phyloP scores from a whole-genome alignment of 2,329 filamentous ascomycete genomes.

The Thelonectria olida region DNA sequence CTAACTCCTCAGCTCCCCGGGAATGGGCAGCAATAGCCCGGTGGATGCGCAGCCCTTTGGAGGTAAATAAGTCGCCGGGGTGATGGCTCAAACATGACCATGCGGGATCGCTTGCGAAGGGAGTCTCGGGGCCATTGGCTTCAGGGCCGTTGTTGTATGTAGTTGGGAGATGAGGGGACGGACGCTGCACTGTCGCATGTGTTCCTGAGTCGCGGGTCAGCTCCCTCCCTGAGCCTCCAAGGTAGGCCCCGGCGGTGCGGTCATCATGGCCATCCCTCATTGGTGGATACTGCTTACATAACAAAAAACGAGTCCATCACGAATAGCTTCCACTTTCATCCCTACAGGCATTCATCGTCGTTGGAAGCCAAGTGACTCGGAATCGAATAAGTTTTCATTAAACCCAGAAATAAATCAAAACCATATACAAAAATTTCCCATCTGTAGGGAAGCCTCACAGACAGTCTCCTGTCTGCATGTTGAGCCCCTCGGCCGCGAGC shows the following conservation, averaged over 20 bases:
- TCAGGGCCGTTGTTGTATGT: constrained; percentile 16
- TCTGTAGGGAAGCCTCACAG: neutral
- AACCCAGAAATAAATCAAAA: neutral
- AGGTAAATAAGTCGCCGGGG: constrained; percentile 25
- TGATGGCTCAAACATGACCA: constrained; percentile 40
- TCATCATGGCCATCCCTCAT: constrained; percentile 10
- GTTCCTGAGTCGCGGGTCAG: constrained; percentile 27
- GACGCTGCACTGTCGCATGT: constrained; percentile 18
- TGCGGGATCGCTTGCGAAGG: constrained; percentile 26
- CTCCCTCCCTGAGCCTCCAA: constrained; percentile 9
- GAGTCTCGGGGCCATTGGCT: constrained; percentile 35
- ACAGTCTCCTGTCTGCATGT: too few species aligned
- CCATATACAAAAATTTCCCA: neutral
- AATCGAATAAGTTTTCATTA: neutral
- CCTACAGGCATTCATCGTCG: neutral
- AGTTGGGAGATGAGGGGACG: constrained; percentile 22
- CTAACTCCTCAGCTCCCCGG: constrained; percentile 38
- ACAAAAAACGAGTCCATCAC: neutral
- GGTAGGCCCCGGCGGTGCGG: neutral
- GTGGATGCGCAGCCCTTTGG: constrained; percentile 31
- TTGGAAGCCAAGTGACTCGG: neutral
- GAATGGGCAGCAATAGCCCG: constrained; percentile 19
- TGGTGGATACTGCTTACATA: constrained; percentile 4
- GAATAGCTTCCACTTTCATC: neutral
- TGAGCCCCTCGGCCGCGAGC: neutral